A percentile compares a stretch with the other conserved stretches of the same genome.
Conservation (phyloP, 257 asterid species). For the Penstemon newberryi region DNA sequence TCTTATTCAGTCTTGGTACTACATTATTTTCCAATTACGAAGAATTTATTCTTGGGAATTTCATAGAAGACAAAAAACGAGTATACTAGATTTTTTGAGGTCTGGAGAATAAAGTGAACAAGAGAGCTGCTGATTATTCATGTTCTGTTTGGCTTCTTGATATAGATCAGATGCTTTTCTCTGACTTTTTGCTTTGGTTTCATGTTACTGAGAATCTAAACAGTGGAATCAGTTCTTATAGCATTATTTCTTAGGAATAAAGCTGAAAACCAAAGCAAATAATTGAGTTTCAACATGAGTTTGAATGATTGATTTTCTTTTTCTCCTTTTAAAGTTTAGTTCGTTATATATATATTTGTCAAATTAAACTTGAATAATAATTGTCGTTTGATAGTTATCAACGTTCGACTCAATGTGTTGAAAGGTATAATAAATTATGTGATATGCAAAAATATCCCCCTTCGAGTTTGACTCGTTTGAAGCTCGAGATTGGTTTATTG, state of each 20-base stretch:
- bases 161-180: conserved; percentile 12
- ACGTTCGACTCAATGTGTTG: too few relatives aligned
- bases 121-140: not conserved
- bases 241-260: not conserved
- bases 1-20: not conserved
- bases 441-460: too few relatives aligned
- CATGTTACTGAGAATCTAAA: conserved; percentile 19
- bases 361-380: too few relatives aligned
- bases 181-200: not conserved
- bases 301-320: too few relatives aligned
- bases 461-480: too few relatives aligned
- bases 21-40: not conserved
- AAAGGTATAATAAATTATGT: too few relatives aligned
- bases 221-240: not conserved
- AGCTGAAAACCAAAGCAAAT: too few relatives aligned
- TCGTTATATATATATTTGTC: too few relatives aligned
- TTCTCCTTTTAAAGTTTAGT: too few relatives aligned
- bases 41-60: not conserved
- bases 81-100: not conserved
- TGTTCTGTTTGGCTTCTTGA: not conserved
- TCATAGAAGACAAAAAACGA: not conserved
- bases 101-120: conserved; percentile 3
- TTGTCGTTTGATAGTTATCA: too few relatives aligned
- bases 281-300: too few relatives aligned
- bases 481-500: too few relatives aligned